Evolutionary conservation across 2,329 filamentous ascomycete genomes (phyloP), one percentile per base, ranked within the genome.

Genomic region (Sclerotinia minor): DNA sequence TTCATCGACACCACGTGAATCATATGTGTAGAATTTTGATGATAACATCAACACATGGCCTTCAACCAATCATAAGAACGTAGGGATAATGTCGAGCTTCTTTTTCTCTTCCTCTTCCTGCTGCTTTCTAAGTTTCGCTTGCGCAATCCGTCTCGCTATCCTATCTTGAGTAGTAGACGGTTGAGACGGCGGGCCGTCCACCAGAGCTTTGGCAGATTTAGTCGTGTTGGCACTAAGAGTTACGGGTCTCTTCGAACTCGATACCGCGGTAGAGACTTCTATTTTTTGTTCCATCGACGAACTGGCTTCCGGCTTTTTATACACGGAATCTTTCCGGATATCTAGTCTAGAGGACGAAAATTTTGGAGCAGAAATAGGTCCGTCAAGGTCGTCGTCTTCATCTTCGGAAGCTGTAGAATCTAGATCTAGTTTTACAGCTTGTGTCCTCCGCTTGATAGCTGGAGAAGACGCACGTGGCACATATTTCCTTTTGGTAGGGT

Each of bases 361-460:
- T 32, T 72, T 73, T n/a, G 72, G 71, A 47, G 72, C 71, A 13
- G 65, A 66, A 44, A 73, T 69, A 61, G 73, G 72, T 26, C 69
- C 71, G 67, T 77, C 76, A 1, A 76, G 71, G 63, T 76, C 76
- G 58, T 76, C 74, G 53, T 75, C 72, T 41, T 69, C 71, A 21
- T 71, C 72, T 19, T 69, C 61, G 21, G 54, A 38, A 19, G 29
- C 52, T 19, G 69, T 60, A 41, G 17, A 45, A 45, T 38, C 64
- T 29, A 32, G 65, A 44, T n/a, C 65, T 70, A n/a, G 47, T 47
- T 19, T 67, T 52, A 32, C 15, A 26, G 32, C 19, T 26, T 24
- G 35, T 32, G 44, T 44, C 19, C 38, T 24, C 26, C 17, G 13
- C 49, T 66, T 66, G 19, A 52, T 44, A 24, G 32, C 59, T 24